These are phyloP conservation scores for Juglanconis oblonga DNA, from an alignment of 2,329 filamentous ascomycete species.

Conservation along the genomic window DNA sequence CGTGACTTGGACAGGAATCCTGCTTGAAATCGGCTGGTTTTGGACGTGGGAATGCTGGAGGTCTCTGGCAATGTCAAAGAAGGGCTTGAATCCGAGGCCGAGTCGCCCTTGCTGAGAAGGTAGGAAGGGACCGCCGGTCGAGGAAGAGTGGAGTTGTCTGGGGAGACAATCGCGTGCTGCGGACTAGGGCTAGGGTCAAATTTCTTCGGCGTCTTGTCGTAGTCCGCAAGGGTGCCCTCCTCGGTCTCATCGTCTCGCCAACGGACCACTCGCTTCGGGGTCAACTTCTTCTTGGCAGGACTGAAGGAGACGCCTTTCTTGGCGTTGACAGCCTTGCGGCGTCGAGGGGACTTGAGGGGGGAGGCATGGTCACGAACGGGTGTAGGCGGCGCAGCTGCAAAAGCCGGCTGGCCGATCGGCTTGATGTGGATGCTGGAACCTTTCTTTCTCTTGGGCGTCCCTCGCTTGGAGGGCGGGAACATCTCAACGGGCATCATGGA, in stretches of 20 bases:
- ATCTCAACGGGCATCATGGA: conserved; percentile 57
- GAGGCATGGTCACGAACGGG: conserved; percentile 22
- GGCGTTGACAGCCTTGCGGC: conserved; percentile 63
- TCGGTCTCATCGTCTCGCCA: conserved; percentile 89
- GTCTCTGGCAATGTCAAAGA: conserved; percentile 54
- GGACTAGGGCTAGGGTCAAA: conserved; percentile 52
- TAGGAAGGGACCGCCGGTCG: conserved; percentile 53
- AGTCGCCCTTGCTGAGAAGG: conserved; percentile 44
- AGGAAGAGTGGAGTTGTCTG: conserved; percentile 44
- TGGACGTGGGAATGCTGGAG: conserved; percentile 37
- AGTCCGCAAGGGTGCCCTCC: conserved; percentile 82
- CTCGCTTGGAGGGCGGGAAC: conserved; percentile 67
- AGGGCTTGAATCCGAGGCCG: conserved; percentile 55
- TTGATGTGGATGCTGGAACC: conserved; percentile 38
- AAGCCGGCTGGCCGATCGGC: conserved; percentile 42
- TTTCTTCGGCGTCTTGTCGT: conserved; percentile 83
- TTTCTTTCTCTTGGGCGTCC: conserved; percentile 76
- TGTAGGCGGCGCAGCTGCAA: conserved; percentile 23
- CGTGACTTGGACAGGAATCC: conserved; percentile 72
- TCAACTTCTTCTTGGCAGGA: conserved; percentile 72
- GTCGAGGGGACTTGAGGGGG: conserved; percentile 78
- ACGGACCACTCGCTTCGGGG: conserved; percentile 72
- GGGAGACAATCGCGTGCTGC: conserved; percentile 35
- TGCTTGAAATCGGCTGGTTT: conserved; percentile 78
- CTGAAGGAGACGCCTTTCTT: conserved; percentile 78